These are phyloP conservation scores for Gamarada debralockiae DNA, from an alignment of 495 filamentous ascomycete species.

Conservation along the genomic window DNA sequence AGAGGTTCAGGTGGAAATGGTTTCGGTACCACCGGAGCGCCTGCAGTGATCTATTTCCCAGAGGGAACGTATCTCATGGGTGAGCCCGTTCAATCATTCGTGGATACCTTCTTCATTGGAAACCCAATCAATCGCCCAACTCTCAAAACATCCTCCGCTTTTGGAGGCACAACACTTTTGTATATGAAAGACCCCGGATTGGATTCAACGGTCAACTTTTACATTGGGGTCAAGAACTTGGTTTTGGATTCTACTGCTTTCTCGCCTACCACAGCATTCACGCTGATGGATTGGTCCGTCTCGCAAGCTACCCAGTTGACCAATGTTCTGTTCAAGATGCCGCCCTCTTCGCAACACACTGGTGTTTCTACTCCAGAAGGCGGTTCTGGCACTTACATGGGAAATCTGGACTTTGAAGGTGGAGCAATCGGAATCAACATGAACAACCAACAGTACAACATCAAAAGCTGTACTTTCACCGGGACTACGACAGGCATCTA, in stretches of 20 bases:
- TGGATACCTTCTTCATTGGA: slow-evolving; percentile 43
- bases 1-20: slow-evolving; percentile 12
- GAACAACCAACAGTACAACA: slow-evolving; percentile 49
- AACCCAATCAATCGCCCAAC: slow-evolving; percentile 54
- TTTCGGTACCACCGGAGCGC: slow-evolving; percentile 28
- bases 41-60: slow-evolving; percentile 40
- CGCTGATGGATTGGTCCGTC: slow-evolving; percentile 60
- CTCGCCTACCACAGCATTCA: slow-evolving; percentile 22
- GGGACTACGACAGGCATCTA: slow-evolving; percentile 35
- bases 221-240: slow-evolving; percentile 55
- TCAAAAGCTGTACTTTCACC: slow-evolving; percentile 44
- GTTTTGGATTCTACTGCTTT: slow-evolving; percentile 53
- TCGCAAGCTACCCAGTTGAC: slow-evolving; percentile 59
- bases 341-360: slow-evolving; percentile 37
- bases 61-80: slow-evolving; percentile 53
- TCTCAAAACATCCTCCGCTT: slow-evolving; percentile 66
- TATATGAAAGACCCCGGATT: slow-evolving; percentile 49
- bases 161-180: slow-evolving; percentile 47
- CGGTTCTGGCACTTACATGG: slow-evolving; percentile 41
- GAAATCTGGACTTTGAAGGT: slow-evolving; percentile 35
- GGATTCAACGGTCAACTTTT: slow-evolving; percentile 54
- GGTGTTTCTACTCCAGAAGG: slow-evolving; percentile 33
- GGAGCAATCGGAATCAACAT: slow-evolving; percentile 44
- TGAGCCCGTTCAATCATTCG: slow-evolving; percentile 35
- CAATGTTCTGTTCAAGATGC: slow-evolving; percentile 62